Conservation (phyloP, 345 rosid species). For the Salix koriyanagi region DNA sequence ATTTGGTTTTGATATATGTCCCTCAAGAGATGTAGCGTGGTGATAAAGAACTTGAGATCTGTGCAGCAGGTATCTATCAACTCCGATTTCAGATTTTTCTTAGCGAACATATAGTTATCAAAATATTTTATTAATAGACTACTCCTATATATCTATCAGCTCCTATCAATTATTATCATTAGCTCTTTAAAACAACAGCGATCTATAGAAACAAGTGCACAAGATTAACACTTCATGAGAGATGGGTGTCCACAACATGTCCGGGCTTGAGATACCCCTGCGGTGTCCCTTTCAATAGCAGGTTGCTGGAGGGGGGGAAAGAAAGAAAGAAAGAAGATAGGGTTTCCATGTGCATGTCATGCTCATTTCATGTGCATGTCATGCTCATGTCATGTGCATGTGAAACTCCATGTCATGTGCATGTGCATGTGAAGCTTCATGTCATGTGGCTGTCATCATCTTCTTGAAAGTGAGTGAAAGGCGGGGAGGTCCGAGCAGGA, state of each 20-base stretch:
- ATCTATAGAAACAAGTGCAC: not conserved
- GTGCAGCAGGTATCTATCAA: no score
- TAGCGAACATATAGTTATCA: no score
- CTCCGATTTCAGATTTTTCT: no score
- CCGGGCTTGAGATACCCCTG: not conserved
- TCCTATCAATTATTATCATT: no score
- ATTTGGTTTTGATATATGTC: no score
- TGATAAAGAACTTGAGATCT: no score
- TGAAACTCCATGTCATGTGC: not conserved
- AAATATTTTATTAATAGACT: no score
- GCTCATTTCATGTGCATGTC: not conserved
- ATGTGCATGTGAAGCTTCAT: conserved; percentile 13
- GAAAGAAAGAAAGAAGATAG: not conserved
- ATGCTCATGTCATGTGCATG: not conserved
- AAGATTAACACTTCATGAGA: not conserved
- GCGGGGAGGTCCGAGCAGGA: not conserved
- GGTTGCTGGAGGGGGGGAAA: not conserved
- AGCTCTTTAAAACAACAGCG: no score
- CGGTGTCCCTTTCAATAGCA: conserved; percentile 17
- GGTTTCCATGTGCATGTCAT: not conserved
- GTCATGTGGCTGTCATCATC: conserved; percentile 26
- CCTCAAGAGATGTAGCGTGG: no score
- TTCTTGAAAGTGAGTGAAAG: conserved; percentile 11
- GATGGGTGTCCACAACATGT: not conserved
- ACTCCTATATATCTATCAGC: no score